A percentile compares a stretch with the other conserved stretches of the same genome.
Conservation (phyloP, 225 moss, liverwort and hornwort genomes). For the Anthoceros angustus region DNA sequence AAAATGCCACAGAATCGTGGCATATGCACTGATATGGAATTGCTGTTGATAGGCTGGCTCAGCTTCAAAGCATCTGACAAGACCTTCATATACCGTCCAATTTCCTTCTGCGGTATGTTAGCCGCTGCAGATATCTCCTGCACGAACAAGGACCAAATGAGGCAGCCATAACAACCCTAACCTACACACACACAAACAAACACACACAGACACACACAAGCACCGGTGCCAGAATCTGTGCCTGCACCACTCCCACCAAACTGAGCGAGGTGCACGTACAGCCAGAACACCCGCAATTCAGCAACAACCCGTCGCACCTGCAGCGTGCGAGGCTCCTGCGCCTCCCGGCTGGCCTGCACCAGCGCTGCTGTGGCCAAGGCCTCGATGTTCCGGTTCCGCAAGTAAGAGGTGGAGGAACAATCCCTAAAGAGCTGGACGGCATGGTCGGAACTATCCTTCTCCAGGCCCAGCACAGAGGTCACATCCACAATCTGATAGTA, state of each 20-base stretch:
- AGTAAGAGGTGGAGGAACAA: conserved; percentile 25
- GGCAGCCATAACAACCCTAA: not conserved
- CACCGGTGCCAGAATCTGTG: not conserved
- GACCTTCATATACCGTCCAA: conserved; percentile 40
- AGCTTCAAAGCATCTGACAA: conserved; percentile 38
- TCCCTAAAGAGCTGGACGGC: conserved; percentile 43
- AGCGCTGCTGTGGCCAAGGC: conserved; percentile 43
- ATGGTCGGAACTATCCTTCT: conserved; percentile 41
- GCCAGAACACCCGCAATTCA: not conserved
- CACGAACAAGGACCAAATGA: not conserved
- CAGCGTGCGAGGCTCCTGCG: conserved; percentile 37
- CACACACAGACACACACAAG: not conserved
- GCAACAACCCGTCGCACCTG: conserved; percentile 18
- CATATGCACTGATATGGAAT: conserved; percentile 44
- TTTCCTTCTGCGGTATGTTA: conserved; percentile 36
- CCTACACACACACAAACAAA: not conserved
- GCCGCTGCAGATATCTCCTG: conserved; percentile 43
- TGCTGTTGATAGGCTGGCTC: conserved; percentile 47
- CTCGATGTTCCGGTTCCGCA: conserved; percentile 39
- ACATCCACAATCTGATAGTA: conserved; percentile 44
- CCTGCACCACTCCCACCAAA: too few relatives aligned
- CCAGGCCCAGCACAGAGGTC: conserved; percentile 31
- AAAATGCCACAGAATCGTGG: conserved; percentile 41
- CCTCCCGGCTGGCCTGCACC: conserved; percentile 37
- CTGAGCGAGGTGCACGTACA: not conserved